A percentile compares a stretch with the other conserved stretches of the same genome.
Evolutionary conservation across 306 rosid species (phyloP).

Genomic region (Prunus mongolica): DNA sequence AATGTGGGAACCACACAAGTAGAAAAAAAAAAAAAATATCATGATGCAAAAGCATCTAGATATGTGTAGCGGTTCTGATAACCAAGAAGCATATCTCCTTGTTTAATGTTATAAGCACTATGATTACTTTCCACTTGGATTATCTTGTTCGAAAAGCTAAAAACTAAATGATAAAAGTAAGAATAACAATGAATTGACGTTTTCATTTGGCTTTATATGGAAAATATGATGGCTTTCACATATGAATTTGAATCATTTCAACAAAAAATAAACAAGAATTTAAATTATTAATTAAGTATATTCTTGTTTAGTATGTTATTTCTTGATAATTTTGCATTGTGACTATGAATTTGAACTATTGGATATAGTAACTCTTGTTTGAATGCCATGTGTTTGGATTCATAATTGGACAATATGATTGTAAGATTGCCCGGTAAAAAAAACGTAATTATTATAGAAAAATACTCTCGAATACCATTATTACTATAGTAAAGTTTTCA

Average conservation of each 20-base stretch:
- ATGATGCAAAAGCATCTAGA: slow-evolving; percentile 7
- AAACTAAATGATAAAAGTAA: background rate
- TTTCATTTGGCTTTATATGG: background rate
- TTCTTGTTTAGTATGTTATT: background rate
- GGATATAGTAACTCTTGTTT: background rate
- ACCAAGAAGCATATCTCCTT: slow-evolving; percentile 9
- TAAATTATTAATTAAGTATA: background rate
- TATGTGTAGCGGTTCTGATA: slow-evolving; percentile 1
- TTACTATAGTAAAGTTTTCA: too few relatives aligned
- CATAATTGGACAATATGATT: background rate
- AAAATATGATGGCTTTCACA: too few relatives aligned
- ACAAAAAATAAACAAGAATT: too few relatives aligned
- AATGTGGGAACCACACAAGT: slow-evolving; percentile 24
- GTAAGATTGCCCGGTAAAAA: too few relatives aligned
- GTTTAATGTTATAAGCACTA: background rate
- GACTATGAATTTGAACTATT: background rate
- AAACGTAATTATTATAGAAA: background rate
- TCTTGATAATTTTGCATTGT: background rate
- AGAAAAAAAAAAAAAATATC: background rate
- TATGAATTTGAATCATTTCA: too few relatives aligned
- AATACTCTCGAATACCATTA: too few relatives aligned
- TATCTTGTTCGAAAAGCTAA: background rate
- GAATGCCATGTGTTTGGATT: background rate
- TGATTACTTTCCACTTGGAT: background rate
- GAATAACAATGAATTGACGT: background rate